Evolutionary conservation across 1,139 yeast species (phyloP).

Genomic region (Suhomyces maxii): DNA sequence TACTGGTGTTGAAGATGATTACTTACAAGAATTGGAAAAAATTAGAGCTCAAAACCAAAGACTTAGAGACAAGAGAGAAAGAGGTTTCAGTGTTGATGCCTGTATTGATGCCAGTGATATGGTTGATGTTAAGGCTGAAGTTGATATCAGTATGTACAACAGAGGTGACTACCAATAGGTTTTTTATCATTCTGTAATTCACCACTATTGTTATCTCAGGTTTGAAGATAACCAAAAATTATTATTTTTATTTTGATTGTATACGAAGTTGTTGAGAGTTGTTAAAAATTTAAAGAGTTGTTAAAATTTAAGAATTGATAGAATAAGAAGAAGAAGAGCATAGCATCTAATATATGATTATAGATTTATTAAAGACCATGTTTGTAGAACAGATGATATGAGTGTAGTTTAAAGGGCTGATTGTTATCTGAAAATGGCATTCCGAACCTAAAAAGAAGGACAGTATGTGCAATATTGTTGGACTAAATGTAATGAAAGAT

Average conservation of each 20-base stretch:
- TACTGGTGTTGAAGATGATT: conserved; percentile 86
- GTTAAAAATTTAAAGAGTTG: background rate
- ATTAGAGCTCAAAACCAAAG: conserved; percentile 81
- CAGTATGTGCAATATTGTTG: too few relatives aligned
- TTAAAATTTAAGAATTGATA: background rate
- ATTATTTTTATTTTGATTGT: too few relatives aligned
- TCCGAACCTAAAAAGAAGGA: too few relatives aligned
- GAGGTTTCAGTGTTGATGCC: conserved; percentile 46
- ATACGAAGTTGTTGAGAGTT: background rate
- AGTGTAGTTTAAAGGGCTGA: too few relatives aligned
- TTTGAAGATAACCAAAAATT: background rate
- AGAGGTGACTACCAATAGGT: conserved; percentile 64
- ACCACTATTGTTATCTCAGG: too few relatives aligned
- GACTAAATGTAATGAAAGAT: too few relatives aligned
- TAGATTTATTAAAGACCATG: background rate
- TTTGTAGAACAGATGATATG: background rate
- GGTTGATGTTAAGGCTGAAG: conserved; percentile 80
- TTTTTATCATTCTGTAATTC: background rate
- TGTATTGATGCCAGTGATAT: conserved; percentile 48
- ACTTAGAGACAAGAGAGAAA: conserved; percentile 44
- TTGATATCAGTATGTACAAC: conserved; percentile 87
- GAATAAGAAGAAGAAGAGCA: background rate
- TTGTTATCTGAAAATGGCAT: too few relatives aligned
- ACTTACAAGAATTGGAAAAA: conserved; percentile 77
- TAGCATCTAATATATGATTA: background rate